Evolutionary conservation across 2,329 filamentous ascomycete species (phyloP).

Genomic region (Apiospora kogelbergensis): DNA sequence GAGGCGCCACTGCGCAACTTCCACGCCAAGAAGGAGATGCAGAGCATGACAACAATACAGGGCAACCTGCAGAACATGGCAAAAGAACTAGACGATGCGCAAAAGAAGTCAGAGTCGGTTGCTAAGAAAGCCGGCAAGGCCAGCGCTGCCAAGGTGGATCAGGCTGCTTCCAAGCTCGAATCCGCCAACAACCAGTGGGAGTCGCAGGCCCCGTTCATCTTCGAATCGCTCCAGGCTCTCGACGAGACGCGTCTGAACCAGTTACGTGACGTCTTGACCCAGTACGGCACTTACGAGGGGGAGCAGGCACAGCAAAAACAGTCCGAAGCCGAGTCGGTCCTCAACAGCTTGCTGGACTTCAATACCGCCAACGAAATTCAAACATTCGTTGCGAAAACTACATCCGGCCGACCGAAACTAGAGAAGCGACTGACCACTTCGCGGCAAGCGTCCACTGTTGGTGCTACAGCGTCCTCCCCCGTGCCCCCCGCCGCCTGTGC

Average conservation of each 20-base stretch:
- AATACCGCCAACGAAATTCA: constrained; percentile 86
- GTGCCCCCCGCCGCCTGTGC: constrained; percentile 22
- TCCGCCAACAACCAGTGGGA: constrained; percentile 86
- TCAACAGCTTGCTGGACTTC: constrained; percentile 82
- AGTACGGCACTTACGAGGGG: constrained; percentile 88
- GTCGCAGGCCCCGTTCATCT: constrained; percentile 90
- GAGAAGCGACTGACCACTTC: constrained; percentile 39
- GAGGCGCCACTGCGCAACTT: constrained; percentile 82
- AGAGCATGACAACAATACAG: constrained; percentile 78
- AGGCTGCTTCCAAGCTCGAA: constrained; percentile 71
- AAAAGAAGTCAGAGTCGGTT: constrained; percentile 83
- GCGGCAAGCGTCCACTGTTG: neutral
- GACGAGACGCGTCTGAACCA: constrained; percentile 90
- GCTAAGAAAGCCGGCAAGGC: constrained; percentile 75
- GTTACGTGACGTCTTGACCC: constrained; percentile 85
- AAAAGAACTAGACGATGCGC: constrained; percentile 80
- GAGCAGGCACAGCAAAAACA: constrained; percentile 80
- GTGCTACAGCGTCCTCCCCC: neutral
- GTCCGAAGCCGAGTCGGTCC: constrained; percentile 71
- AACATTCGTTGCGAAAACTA: constrained; percentile 56
- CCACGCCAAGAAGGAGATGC: constrained; percentile 71
- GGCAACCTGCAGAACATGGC: constrained; percentile 78
- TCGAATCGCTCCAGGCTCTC: constrained; percentile 85
- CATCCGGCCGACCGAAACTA: constrained; percentile 43
- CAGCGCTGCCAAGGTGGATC: constrained; percentile 74